phyloP scores from a whole-genome alignment of 2,329 filamentous ascomycete genomes.

The Fusarium illudens region DNA sequence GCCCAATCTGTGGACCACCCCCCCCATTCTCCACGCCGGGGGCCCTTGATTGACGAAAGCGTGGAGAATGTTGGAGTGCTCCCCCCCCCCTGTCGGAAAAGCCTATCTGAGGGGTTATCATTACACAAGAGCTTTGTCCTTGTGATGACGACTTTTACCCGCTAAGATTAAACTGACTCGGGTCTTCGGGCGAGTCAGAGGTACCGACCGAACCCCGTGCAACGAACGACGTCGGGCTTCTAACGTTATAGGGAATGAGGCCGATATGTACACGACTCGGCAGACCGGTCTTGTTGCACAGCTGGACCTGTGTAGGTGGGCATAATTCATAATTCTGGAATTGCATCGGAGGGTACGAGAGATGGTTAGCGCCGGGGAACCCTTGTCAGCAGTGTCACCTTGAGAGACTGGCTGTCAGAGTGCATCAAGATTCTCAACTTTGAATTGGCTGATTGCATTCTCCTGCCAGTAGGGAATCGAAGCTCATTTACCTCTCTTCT shows the following conservation, averaged over 20 bases:
- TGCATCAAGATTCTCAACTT: too few relatives aligned
- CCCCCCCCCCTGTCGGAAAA: neutral
- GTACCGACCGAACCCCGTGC: neutral
- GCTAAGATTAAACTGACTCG: neutral
- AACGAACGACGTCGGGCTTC: neutral
- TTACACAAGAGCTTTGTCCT: neutral
- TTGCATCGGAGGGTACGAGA: neutral
- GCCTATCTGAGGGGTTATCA: neutral
- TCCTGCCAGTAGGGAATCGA: neutral
- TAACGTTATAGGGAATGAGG: neutral
- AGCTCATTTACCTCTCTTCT: neutral
- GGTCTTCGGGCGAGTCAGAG: neutral
- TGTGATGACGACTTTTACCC: neutral
- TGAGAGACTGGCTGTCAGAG: neutral
- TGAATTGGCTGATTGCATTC: neutral
- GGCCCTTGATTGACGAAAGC: neutral
- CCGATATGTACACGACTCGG: neutral
- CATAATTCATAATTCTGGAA: neutral
- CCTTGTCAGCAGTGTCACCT: neutral
- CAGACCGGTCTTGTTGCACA: neutral
- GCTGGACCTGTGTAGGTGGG: neutral
- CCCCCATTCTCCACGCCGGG: too few relatives aligned
- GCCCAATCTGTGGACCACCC: neutral
- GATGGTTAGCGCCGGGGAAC: neutral
- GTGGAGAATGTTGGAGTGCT: neutral